Base-by-base conservation (phyloP, 2,329 filamentous ascomycete species). In the Sclerotinia trifoliorum region DNA sequence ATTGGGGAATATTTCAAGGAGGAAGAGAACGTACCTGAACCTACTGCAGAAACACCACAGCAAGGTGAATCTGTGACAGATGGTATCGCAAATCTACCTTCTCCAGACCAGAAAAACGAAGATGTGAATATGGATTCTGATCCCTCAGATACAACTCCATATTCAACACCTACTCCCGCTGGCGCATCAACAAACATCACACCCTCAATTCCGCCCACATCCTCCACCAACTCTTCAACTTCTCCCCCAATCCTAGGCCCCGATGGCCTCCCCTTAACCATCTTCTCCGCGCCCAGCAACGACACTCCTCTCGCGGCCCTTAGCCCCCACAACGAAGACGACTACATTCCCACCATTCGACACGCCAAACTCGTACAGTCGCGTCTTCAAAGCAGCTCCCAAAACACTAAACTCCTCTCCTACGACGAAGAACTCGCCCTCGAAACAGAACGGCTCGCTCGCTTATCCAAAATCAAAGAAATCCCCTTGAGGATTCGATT, bases 401-500 rank as follows among this genome's bases (percentile, higher is more conserved):
- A 88, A 70, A 96, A 96, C 78, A 89, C 85, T 71, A 89, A 93
- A 26, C 86, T 98, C 0, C 86, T 87, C 7, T 96, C 93, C 0
- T 93, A 98, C 79, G 87, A 86, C 46, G 94, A 98, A 77, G 82
- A 96, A 15, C 89, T 88, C 48, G 88, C 89, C 32, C 87, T 88
- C 72, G 88, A 88, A 46, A 83, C 86, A 6, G 88, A 86, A 29
- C 87, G 89, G 65, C 85, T 86, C 58, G 87, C 88, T 42, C 89
- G 84, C 71, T 81, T 93, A 1, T 85, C 88, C 6, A 84, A 85
- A 6, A 84, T 94, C 70, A 87, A 85, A 63, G 86, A 86, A 44
- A 86, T 96, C 44, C 84, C 87, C 39, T 84, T 98, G 71, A 93
- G 91, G 72, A 86, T 97, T 61, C 90, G 94, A 35, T 94, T 97